Conservation (phyloP, 2,329 filamentous ascomycete genomes). For the Curvularia sp. region DNA sequence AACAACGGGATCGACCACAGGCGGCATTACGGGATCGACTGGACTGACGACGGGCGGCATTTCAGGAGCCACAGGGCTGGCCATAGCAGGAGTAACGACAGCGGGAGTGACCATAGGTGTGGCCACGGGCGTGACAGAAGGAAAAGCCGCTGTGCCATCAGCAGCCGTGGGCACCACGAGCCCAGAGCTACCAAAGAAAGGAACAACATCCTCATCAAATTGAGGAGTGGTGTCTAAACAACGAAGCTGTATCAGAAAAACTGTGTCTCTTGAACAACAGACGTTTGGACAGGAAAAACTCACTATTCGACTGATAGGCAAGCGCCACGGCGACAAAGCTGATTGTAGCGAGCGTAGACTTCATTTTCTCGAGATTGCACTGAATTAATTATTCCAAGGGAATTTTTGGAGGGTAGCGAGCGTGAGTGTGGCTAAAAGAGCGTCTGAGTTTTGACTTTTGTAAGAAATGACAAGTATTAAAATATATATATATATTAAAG, state of each 20-base stretch:
- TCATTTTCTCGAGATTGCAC: background rate
- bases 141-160: conserved; percentile 11
- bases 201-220: conserved; percentile 29
- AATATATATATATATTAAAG: no score
- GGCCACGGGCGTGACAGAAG: background rate
- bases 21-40: background rate
- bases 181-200: conserved; percentile 25
- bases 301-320: conserved; percentile 12
- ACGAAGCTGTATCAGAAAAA: background rate
- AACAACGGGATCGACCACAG: background rate
- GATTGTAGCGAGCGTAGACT: conserved; percentile 8
- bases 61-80: background rate
- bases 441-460: no score
- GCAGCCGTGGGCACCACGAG: conserved; percentile 28
- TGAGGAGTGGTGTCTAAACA: conserved; percentile 26
- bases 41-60: background rate
- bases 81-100: background rate
- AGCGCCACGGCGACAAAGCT: conserved; percentile 11
- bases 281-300: background rate
- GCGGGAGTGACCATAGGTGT: conserved; percentile 10
- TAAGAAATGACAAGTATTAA: no score
- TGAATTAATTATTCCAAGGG: no score
- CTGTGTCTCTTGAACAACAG: background rate
- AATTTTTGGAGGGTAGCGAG: no score
- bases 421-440: no score